Percentiles rank a stretch among this genome's conserved stretches.
phyloP scores from a whole-genome alignment of 2,329 filamentous ascomycete species.

The Aspergillus terreus region DNA sequence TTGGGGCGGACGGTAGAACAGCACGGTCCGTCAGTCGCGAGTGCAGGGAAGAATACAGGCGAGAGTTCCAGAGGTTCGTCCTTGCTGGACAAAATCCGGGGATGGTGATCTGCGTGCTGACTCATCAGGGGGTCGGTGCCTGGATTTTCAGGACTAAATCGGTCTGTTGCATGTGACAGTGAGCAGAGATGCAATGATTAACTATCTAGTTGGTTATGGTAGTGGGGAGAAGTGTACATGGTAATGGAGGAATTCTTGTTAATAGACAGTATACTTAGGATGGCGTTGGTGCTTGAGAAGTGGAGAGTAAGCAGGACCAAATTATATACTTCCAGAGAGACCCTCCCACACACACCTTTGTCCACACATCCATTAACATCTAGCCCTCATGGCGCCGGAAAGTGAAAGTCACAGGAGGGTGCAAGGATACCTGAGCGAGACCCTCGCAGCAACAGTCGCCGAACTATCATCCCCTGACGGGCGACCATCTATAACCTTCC shows the following conservation, averaged over 20 bases:
- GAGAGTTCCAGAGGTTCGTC: background rate
- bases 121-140: conserved; percentile 11
- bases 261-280: too few relatives aligned
- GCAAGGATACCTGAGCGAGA: conserved; percentile 26
- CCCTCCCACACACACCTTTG: too few relatives aligned
- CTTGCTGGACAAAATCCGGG: background rate
- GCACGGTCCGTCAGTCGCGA: background rate
- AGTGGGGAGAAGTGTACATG: too few relatives aligned
- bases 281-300: too few relatives aligned
- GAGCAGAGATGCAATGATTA: too few relatives aligned
- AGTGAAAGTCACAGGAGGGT: conserved; percentile 12
- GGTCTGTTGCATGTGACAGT: too few relatives aligned
- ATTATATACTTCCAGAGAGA: background rate
- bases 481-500: conserved; percentile 26
- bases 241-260: too few relatives aligned
- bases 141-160: background rate
- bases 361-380: background rate
- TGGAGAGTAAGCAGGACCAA: background rate
- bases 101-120: conserved; percentile 9
- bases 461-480: conserved; percentile 26
- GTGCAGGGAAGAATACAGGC: background rate
- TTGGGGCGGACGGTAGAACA: background rate
- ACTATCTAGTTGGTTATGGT: too few relatives aligned
- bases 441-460: conserved; percentile 22
- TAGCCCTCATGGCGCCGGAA: background rate